These are phyloP conservation scores for Tephrocybe sp. DNA, from an alignment of 768 basidiomycete genomes.

Conservation along the genomic window DNA sequence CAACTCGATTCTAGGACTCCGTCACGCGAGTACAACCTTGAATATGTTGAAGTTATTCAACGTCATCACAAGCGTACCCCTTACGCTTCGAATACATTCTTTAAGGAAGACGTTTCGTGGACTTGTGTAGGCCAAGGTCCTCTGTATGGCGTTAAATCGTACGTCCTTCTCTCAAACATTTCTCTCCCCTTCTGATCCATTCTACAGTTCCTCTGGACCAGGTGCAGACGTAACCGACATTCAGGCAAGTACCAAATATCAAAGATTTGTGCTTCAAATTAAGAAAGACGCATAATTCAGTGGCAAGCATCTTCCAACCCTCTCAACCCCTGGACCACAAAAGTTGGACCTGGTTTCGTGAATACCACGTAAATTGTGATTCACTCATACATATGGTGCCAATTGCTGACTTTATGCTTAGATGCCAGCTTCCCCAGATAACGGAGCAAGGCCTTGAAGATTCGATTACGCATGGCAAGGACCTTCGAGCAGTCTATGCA, in stretches of 20 bases:
- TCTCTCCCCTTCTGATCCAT: background rate
- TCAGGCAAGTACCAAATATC: constrained; percentile 24
- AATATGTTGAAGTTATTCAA: constrained; percentile 52
- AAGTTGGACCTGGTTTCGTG: constrained; percentile 43
- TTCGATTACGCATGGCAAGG: constrained; percentile 43
- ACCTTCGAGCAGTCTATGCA: constrained; percentile 45
- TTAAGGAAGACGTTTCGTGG: constrained; percentile 45
- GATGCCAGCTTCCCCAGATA: constrained; percentile 51
- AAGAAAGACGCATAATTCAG: constrained; percentile 18
- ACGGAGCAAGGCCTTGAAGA: constrained; percentile 43
- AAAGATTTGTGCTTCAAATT: background rate
- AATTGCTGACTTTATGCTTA: constrained; percentile 9
- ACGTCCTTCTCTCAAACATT: background rate
- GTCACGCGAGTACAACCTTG: constrained; percentile 31
- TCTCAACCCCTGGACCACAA: constrained; percentile 40
- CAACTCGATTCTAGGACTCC: constrained; percentile 28
- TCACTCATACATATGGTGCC: background rate
- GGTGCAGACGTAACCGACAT: constrained; percentile 29
- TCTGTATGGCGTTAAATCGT: constrained; percentile 31
- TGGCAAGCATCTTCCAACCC: constrained; percentile 40
- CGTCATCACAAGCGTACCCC: constrained; percentile 54
- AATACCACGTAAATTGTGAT: constrained; percentile 34
- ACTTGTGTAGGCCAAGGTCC: constrained; percentile 41
- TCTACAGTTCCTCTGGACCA: constrained; percentile 22
- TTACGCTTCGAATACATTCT: constrained; percentile 48